Evolutionary conservation across 192 early-diverging fungal genomes (phyloP), one percentile per base, ranked within the genome.

Genomic region (Geranomyces michiganensis): DNA sequence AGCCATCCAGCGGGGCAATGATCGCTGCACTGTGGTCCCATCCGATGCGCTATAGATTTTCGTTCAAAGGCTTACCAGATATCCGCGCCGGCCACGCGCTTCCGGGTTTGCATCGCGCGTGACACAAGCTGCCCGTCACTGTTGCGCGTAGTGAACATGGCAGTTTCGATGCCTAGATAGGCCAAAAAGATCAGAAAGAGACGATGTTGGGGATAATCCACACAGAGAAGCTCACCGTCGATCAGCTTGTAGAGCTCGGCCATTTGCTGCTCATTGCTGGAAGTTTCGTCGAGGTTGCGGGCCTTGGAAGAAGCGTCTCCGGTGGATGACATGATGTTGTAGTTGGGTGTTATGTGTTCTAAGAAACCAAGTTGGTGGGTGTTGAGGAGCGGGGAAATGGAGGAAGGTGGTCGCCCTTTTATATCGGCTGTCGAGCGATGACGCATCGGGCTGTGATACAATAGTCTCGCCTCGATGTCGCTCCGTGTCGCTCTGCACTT

Each of bases 131-230:
- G 31, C 10, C 78, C 79, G 47, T 80, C 56, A 22, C 22, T 21
- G 31, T 67, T 59, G 19, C 82, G 77, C 27, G 82, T 84, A 26
- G 82, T 84, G 62, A 84, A 65, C 81, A 84, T 84, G 29, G 76
- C 78, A 17, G 56, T 62, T 51, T 81, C 22, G 2, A 31, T n/a
- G 30, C 59, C 15, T 36, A 19, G 4, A 12, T 32, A 8, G 24
- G 9, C 36, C 5, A 10, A 41, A 41, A 10, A 26, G 33, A 30
- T 61, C 6, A 32, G 59, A n/a, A n/a, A n/a, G n/a, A n/a, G 56
- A 58, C 14, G n/a, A n/a, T n/a, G n/a, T n/a, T n/a, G 12, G 12
- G 56, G 56, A 58, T 10, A 22, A 22, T 12, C 27, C 14, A 22
- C 12, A 61, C 9, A 9, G 33, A 3, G 30, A n/a, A 9, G 15